Evolutionary conservation across 2,329 filamentous ascomycete species (phyloP).

Genomic region (Plectosphaerella plurivora): DNA sequence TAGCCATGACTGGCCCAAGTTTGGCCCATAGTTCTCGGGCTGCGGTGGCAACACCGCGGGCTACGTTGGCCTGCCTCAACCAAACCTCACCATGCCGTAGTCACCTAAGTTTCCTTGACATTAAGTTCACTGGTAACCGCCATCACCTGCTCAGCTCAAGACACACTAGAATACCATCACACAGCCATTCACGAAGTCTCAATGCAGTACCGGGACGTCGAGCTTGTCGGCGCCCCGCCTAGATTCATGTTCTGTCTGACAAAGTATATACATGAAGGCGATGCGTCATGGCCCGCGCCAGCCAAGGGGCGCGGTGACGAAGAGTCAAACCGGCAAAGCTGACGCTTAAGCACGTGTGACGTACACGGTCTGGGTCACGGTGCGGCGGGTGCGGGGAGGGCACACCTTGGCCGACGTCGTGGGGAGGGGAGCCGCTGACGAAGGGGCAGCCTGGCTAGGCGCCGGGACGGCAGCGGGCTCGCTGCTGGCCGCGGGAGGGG

Average conservation of each 20-base stretch:
- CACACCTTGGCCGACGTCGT: not conserved
- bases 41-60: too few species aligned
- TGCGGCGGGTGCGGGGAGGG: not conserved
- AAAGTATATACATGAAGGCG: conserved; percentile 1
- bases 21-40: too few species aligned
- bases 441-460: not conserved
- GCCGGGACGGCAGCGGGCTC: not conserved
- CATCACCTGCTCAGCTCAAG: too few species aligned
- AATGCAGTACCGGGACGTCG: not conserved
- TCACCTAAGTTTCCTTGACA: too few species aligned
- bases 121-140: too few species aligned
- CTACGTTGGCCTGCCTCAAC: too few species aligned
- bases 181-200: not conserved
- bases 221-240: not conserved
- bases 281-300: not conserved
- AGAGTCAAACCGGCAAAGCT: not conserved
- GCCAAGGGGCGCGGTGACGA: not conserved
- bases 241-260: not conserved
- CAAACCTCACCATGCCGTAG: too few species aligned
- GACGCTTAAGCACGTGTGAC: not conserved
- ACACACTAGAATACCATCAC: too few species aligned
- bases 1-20: too few species aligned
- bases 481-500: not conserved
- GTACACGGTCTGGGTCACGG: not conserved
- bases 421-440: not conserved